A percentile compares a stretch with the other conserved stretches of the same genome.
Conservation (phyloP, 441 rosid genomes). For the Erodium moschatum region DNA sequence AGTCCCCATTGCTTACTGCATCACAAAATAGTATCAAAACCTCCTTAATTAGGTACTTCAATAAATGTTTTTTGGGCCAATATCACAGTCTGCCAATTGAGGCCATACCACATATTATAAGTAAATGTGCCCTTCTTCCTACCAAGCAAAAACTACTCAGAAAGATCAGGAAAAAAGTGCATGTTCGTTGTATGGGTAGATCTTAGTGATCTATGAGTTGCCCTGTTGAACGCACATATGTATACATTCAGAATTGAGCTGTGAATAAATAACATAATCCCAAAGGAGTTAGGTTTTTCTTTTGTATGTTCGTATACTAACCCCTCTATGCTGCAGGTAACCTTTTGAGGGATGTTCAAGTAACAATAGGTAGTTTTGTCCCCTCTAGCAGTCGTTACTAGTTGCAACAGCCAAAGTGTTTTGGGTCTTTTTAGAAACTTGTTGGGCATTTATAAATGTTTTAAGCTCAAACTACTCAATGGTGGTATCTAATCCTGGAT, state of each 20-base stretch:
- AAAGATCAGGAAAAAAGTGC: background rate
- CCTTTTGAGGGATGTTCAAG: constrained; percentile 80
- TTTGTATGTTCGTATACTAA: constrained; percentile 44
- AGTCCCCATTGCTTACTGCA: constrained; percentile 2
- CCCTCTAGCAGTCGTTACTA: constrained; percentile 25
- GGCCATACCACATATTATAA: background rate
- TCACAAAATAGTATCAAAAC: background rate
- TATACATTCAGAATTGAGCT: background rate
- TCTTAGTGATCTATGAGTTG: constrained; percentile 2
- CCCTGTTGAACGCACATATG: background rate
- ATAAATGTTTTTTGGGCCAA: background rate
- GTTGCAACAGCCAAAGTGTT: background rate
- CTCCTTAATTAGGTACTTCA: background rate
- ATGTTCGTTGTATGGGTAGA: background rate
- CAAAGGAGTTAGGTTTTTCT: constrained; percentile 10
- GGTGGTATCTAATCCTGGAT: constrained; percentile 18
- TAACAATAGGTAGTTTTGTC: constrained; percentile 72
- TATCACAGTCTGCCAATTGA: background rate
- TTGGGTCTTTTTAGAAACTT: constrained; percentile 16
- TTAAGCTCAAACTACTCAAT: background rate
- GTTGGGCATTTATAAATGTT: constrained; percentile 14
- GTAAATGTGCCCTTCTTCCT: background rate
- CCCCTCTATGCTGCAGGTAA: constrained; percentile 78
- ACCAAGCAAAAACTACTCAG: background rate
- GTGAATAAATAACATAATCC: background rate